A percentile compares a stretch with the other conserved stretches of the same genome.
phyloP scores from a whole-genome alignment of 2,329 filamentous ascomycete genomes.

The Paraconiothyrium brasiliense region DNA sequence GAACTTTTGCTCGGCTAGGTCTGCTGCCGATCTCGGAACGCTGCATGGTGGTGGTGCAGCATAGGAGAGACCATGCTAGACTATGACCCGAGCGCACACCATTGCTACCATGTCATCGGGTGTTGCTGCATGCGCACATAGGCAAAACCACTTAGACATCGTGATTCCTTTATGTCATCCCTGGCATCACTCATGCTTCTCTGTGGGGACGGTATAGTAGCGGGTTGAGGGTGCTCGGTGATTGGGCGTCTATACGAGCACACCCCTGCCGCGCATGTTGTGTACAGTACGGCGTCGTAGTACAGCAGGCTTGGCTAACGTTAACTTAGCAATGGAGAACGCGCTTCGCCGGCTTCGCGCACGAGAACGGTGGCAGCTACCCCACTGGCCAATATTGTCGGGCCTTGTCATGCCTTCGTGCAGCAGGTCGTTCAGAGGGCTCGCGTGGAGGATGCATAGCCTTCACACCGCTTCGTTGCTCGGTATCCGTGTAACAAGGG shows the following conservation, averaged over 20 bases:
- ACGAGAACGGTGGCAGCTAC: neutral
- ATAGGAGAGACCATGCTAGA: neutral
- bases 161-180: neutral
- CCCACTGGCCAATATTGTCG: neutral
- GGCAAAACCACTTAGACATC: neutral
- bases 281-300: slow-evolving; percentile 18
- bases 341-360: neutral
- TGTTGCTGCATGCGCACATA: slow-evolving; percentile 3
- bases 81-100: neutral
- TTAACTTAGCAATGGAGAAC: neutral
- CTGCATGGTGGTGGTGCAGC: slow-evolving; percentile 1
- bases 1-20: neutral
- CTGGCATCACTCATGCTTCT: slow-evolving; percentile 19
- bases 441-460: neutral
- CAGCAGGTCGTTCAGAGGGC: neutral
- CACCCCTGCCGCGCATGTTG: slow-evolving; percentile 22
- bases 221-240: slow-evolving; percentile 12
- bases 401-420: neutral
- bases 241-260: slow-evolving; percentile 23
- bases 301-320: slow-evolving; percentile 16
- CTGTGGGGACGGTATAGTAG: slow-evolving; percentile 7
- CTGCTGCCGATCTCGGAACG: slow-evolving; percentile 4
- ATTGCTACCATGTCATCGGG: slow-evolving; percentile 1
- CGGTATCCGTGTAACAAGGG: neutral
- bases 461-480: slow-evolving; percentile 18